Evolutionary conservation across 768 basidiomycete species (phyloP).

Genomic region (Suillus decipiens): DNA sequence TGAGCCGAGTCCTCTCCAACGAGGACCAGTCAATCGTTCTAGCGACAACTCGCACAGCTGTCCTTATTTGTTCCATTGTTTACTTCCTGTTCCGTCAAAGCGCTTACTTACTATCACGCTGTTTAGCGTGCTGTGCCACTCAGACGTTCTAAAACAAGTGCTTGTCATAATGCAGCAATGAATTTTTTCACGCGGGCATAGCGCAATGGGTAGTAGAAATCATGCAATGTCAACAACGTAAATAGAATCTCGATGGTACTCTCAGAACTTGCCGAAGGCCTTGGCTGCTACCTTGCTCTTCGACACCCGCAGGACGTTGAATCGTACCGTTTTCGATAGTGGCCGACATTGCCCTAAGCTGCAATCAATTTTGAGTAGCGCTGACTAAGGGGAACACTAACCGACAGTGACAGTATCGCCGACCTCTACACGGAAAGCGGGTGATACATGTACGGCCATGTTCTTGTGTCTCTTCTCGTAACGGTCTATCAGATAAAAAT

Average conservation of each 20-base stretch:
- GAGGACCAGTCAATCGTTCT: constrained; percentile 25
- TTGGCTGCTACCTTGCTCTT: constrained; percentile 92
- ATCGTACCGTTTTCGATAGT: constrained; percentile 97
- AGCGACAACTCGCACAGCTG: constrained; percentile 21
- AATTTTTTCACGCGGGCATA: constrained; percentile 33
- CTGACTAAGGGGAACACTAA: constrained; percentile 41
- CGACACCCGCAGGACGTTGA: constrained; percentile 96
- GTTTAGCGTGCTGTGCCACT: neutral
- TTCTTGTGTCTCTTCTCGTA: constrained; percentile 99
- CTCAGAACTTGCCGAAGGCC: constrained; percentile 93
- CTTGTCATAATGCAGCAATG: constrained; percentile 13
- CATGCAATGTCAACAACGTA: constrained; percentile 25
- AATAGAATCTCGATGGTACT: constrained; percentile 9
- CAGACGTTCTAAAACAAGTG: neutral
- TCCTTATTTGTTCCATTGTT: constrained; percentile 38
- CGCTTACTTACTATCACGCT: neutral
- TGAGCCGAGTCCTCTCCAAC: constrained; percentile 25
- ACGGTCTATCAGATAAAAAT: constrained; percentile 62
- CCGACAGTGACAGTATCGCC: constrained; percentile 96
- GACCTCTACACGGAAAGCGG: constrained; percentile 96
- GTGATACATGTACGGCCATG: constrained; percentile 94
- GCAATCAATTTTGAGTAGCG: constrained; percentile 7
- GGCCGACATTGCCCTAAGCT: constrained; percentile 95
- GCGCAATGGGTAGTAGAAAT: constrained; percentile 25
- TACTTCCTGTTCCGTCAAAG: constrained; percentile 14